Percentiles rank a stretch among this genome's conserved stretches.
Conservation (phyloP, 768 basidiomycete genomes). For the Russula griseocarnosa region DNA sequence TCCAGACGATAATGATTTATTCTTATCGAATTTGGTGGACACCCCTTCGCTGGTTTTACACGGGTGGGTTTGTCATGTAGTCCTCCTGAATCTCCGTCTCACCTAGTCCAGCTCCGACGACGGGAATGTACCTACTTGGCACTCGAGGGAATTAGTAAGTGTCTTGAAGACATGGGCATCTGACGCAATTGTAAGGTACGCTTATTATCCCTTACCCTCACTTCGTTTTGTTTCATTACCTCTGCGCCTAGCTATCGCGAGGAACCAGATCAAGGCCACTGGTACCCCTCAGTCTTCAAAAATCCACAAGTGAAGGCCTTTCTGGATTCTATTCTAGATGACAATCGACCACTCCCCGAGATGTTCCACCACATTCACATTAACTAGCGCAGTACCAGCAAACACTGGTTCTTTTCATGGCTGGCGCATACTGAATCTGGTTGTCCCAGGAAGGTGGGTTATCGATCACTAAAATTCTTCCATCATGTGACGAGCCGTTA, state of each 20-base stretch:
- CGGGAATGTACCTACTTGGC: conserved; percentile 85
- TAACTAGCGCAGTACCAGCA: conserved; percentile 66
- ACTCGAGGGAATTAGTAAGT: conserved; percentile 63
- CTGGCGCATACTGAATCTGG: conserved; percentile 56
- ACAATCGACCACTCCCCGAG: neutral
- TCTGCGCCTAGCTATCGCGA: conserved; percentile 51
- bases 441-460: conserved; percentile 64
- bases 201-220: conserved; percentile 1
- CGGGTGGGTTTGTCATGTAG: conserved; percentile 47
- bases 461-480: neutral
- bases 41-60: conserved; percentile 73
- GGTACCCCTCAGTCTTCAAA: conserved; percentile 59
- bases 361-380: conserved; percentile 46
- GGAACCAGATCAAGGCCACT: conserved; percentile 60
- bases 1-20: conserved; percentile 84
- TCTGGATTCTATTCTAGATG: conserved; percentile 39
- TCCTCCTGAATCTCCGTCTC: neutral
- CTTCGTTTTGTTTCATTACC: neutral
- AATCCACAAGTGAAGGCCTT: conserved; percentile 56
- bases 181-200: conserved; percentile 51
- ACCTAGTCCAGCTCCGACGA: conserved; percentile 56
- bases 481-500: neutral
- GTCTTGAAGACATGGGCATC: conserved; percentile 56
- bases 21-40: conserved; percentile 70
- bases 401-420: conserved; percentile 72